These are phyloP conservation scores for Trypanosomatidae sp. DNA, from an alignment of 208 protist species.

Conservation along the genomic window DNA sequence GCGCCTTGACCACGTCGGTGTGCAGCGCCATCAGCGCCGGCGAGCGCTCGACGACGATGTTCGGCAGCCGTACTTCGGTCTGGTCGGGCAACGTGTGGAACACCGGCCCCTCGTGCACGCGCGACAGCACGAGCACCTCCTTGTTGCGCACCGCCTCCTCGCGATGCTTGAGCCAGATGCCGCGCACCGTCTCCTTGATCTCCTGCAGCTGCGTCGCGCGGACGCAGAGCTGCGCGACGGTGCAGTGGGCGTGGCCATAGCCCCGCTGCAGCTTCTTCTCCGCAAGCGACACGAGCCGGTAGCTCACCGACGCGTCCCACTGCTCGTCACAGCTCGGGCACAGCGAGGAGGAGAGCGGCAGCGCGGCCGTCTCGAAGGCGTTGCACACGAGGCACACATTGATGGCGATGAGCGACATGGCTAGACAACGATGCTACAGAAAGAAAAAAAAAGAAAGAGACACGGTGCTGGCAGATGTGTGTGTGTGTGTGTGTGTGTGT, in stretches of 20 bases:
- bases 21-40: slow-evolving; percentile 28
- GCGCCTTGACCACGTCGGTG: slow-evolving; percentile 20
- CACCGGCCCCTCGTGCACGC: slow-evolving; percentile 21
- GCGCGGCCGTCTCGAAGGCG: slow-evolving; percentile 40
- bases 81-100: slow-evolving; percentile 23
- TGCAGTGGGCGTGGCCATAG: slow-evolving; percentile 62
- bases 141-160: slow-evolving; percentile 10
- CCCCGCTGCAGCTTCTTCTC: slow-evolving; percentile 33
- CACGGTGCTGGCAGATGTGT: too few species aligned
- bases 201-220: slow-evolving; percentile 27
- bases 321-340: slow-evolving; percentile 14
- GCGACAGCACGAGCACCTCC: slow-evolving; percentile 17
- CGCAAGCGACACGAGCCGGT: slow-evolving; percentile 28
- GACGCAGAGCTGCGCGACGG: slow-evolving; percentile 46
- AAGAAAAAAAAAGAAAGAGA: slow-evolving; percentile 2
- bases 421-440: neutral
- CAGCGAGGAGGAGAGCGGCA: slow-evolving; percentile 53
- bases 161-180: slow-evolving; percentile 22
- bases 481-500: neutral
- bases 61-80: slow-evolving; percentile 26
- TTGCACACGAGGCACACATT: slow-evolving; percentile 57
- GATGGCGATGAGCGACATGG: slow-evolving; percentile 45
- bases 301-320: slow-evolving; percentile 22
- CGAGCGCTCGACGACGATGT: slow-evolving; percentile 29
- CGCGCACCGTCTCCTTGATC: slow-evolving; percentile 21